A percentile compares a stretch with the other conserved stretches of the same genome.
Conservation (phyloP, 768 basidiomycete genomes). For the Lepiota venenata region DNA sequence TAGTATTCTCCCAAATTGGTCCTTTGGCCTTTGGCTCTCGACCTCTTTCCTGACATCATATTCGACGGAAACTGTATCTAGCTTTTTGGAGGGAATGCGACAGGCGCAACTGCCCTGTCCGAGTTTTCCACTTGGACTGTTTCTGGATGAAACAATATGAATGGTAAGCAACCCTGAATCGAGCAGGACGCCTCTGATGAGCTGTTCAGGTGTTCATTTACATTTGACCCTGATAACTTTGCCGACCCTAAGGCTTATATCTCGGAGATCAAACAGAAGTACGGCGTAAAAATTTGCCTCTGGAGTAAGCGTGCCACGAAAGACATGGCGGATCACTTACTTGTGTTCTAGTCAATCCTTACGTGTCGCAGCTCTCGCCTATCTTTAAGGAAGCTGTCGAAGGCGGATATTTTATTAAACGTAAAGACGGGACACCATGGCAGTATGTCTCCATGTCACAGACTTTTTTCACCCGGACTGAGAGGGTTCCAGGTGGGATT, state of each 20-base stretch:
- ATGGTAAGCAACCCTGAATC: slow-evolving; percentile 34
- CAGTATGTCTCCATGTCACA: slow-evolving; percentile 43
- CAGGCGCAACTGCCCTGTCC: slow-evolving; percentile 57
- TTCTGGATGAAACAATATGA: slow-evolving; percentile 77
- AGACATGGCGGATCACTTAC: not conserved
- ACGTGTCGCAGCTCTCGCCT: slow-evolving; percentile 65
- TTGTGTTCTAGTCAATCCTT: slow-evolving; percentile 56
- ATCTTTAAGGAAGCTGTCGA: slow-evolving; percentile 67
- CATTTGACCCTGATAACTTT: slow-evolving; percentile 75
- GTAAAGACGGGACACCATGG: slow-evolving; percentile 64
- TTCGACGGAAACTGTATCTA: slow-evolving; percentile 63
- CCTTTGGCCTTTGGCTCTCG: slow-evolving; percentile 75
- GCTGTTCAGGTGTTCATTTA: slow-evolving; percentile 61
- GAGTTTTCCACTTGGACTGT: slow-evolving; percentile 76
- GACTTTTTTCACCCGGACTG: not conserved
- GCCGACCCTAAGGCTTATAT: slow-evolving; percentile 67
- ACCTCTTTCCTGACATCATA: slow-evolving; percentile 75
- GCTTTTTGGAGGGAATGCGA: slow-evolving; percentile 70
- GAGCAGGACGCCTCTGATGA: slow-evolving; percentile 18
- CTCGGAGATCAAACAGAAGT: slow-evolving; percentile 54
- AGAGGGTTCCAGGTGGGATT: slow-evolving; percentile 21
- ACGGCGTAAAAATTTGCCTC: slow-evolving; percentile 67
- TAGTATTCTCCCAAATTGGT: slow-evolving; percentile 68
- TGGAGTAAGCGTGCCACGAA: slow-evolving; percentile 47
- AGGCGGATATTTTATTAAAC: slow-evolving; percentile 69